phyloP scores from a whole-genome alignment of 257 asterid species.

The Capsicum chinense region DNA sequence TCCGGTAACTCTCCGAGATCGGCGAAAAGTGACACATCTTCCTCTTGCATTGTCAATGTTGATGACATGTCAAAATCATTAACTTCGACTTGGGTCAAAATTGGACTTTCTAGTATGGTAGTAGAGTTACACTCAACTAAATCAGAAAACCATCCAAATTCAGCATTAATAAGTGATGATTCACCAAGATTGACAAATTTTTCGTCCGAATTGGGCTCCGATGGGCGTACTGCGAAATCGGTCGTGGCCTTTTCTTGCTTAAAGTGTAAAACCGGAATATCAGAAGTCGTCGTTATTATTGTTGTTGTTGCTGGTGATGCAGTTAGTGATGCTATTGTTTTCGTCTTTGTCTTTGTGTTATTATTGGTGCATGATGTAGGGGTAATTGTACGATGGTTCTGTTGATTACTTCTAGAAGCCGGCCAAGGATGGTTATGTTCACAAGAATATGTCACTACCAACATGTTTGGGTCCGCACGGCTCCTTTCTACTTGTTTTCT shows the following conservation, averaged over 20 bases:
- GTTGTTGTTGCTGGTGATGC: neutral
- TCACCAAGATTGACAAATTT: constrained; percentile 44
- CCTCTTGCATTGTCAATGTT: constrained; percentile 74
- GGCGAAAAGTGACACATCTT: constrained; percentile 79
- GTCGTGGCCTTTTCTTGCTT: constrained; percentile 31
- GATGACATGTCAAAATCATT: constrained; percentile 56
- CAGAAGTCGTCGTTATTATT: neutral
- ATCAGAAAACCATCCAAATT: constrained; percentile 73
- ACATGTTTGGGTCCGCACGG: constrained; percentile 64
- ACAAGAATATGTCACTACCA: constrained; percentile 79
- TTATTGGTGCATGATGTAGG: constrained; percentile 8
- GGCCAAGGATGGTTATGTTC: constrained; percentile 92
- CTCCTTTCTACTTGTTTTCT: constrained; percentile 95
- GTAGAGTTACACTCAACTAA: constrained; percentile 52
- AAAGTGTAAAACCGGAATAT: neutral
- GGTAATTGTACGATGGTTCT: constrained; percentile 38
- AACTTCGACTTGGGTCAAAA: constrained; percentile 48
- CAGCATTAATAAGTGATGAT: constrained; percentile 35
- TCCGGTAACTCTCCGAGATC: constrained; percentile 95
- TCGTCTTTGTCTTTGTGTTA: constrained; percentile 24
- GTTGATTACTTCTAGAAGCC: constrained; percentile 46
- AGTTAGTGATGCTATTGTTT: constrained; percentile 4
- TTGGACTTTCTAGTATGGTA: constrained; percentile 61
- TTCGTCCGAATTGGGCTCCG: constrained; percentile 36
- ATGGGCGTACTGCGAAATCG: constrained; percentile 25